These are phyloP conservation scores for Candolleomyces eurysporus DNA, from an alignment of 768 basidiomycete genomes.

Conservation along the genomic window DNA sequence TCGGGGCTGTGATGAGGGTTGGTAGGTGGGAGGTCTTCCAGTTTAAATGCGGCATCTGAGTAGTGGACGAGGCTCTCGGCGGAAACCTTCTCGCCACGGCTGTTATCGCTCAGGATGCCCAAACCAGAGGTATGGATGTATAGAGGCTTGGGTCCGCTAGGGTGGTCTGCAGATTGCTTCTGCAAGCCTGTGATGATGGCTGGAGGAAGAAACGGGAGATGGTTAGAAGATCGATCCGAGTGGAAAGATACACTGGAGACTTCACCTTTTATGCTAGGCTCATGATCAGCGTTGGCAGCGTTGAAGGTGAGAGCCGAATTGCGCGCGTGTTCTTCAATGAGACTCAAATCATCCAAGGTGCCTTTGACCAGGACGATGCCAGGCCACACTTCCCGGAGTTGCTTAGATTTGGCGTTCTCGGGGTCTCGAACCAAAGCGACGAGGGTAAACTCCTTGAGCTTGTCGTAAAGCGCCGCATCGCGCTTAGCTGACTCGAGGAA, in stretches of 20 bases:
- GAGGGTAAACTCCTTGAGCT: conserved; percentile 22
- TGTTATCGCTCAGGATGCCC: conserved; percentile 39
- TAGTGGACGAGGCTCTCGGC: conserved; percentile 27
- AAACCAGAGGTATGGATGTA: conserved; percentile 44
- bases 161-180: neutral
- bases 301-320: conserved; percentile 41
- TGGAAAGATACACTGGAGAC: neutral
- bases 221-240: neutral
- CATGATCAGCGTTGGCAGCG: conserved; percentile 38
- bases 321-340: conserved; percentile 32
- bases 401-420: conserved; percentile 23
- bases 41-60: conserved; percentile 35
- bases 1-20: conserved; percentile 23
- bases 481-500: conserved; percentile 31
- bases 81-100: conserved; percentile 35
- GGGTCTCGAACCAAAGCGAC: conserved; percentile 35
- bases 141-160: conserved; percentile 32
- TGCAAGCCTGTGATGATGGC: neutral
- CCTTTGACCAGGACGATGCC: conserved; percentile 37
- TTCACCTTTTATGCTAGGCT: conserved; percentile 30
- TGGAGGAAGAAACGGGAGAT: too few relatives aligned
- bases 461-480: conserved; percentile 21
- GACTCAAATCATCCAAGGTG: conserved; percentile 30
- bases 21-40: conserved; percentile 22
- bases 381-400: conserved; percentile 29